Evolutionary conservation across 805 yeast species (phyloP), one percentile per base, ranked within the genome.

Genomic region (Candida yuanshanica): DNA sequence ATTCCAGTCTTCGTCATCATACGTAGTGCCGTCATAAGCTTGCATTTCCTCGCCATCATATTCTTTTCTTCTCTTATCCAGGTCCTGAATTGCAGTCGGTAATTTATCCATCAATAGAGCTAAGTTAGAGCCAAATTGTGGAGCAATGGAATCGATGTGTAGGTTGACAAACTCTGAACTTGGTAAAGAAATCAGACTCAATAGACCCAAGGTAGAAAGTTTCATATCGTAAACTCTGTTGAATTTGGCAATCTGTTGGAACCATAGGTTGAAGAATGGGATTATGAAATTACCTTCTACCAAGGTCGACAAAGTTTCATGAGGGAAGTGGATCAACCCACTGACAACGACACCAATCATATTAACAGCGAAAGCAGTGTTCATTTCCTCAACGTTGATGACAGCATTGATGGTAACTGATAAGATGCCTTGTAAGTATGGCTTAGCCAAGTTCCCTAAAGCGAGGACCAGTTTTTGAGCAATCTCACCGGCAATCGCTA

Each of bases 201-300:
- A 60, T 18, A 83, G 56, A 0, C 93, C 95, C 48, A 91, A 62
- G 3, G 77, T 66, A 1, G 86, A 77, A 33, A 91, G 62, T 61
- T 89, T 90, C 59, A 87, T 69, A 62, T 91, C 98, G 53, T 74
- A 85, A 2, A 87, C 95, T 45, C 95, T 68, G 18, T 72, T 71
- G 50, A 83, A 70, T 21, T 66, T 63, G 5, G 79, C 74, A 31
- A 79, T 64, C 9, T 70, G 51, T 17, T 71, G 66, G 53, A 83
- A 72, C 95, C 95, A 87, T 37, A 67, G 51, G 20, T 65, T 63
- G 52, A 90, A 75, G 51, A 86, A 76, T 12, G 63, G 51, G 26
- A 71, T 69, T 5, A 79, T 56, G 36, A 69, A 66, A 14, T 69
- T 62, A 13, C 60, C 55, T 37, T 70, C 67, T 44, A 69, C 68